These are phyloP conservation scores for Pelagophyceae sp. DNA, from an alignment of 352 stramenopile species.

Conservation along the genomic window DNA sequence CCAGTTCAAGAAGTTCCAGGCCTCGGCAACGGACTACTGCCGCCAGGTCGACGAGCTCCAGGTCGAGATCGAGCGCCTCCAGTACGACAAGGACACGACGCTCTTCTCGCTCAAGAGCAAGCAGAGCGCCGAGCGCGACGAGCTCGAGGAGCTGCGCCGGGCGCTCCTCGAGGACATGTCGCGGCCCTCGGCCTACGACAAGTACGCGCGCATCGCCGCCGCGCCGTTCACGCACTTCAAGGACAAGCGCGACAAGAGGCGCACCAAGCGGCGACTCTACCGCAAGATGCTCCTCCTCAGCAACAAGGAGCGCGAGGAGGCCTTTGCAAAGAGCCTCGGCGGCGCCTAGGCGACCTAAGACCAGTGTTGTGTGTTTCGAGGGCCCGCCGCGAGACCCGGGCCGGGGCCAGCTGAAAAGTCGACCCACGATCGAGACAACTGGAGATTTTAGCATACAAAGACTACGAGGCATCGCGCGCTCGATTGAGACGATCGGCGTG, in stretches of 20 bases:
- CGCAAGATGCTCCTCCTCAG: constrained; percentile 19
- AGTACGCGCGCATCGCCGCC: not conserved
- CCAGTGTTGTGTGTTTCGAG: too few relatives aligned
- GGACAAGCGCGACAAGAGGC: not conserved
- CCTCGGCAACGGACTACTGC: constrained; percentile 31
- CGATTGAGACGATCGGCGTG: too few relatives aligned
- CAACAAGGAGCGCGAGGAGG: not conserved
- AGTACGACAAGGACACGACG: constrained; percentile 39
- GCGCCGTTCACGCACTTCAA: not conserved
- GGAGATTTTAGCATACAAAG: too few relatives aligned
- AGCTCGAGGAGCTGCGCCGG: constrained; percentile 21
- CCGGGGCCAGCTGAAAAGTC: too few relatives aligned
- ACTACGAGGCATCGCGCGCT: too few relatives aligned
- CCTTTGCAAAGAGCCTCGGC: too few relatives aligned
- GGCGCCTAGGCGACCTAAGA: too few relatives aligned
- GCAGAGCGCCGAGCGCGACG: constrained; percentile 29
- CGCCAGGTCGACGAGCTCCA: constrained; percentile 36
- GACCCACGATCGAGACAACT: too few relatives aligned
- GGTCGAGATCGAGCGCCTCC: constrained; percentile 33
- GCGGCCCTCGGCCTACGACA: not conserved
- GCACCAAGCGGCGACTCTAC: not conserved
- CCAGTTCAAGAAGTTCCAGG: constrained; percentile 31
- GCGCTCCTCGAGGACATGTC: not conserved
- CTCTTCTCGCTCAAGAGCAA: constrained; percentile 17
- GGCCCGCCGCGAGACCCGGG: too few relatives aligned